phyloP scores from a whole-genome alignment of 371 early-diverging fungal genomes.

The Chytridium lagenaria region DNA sequence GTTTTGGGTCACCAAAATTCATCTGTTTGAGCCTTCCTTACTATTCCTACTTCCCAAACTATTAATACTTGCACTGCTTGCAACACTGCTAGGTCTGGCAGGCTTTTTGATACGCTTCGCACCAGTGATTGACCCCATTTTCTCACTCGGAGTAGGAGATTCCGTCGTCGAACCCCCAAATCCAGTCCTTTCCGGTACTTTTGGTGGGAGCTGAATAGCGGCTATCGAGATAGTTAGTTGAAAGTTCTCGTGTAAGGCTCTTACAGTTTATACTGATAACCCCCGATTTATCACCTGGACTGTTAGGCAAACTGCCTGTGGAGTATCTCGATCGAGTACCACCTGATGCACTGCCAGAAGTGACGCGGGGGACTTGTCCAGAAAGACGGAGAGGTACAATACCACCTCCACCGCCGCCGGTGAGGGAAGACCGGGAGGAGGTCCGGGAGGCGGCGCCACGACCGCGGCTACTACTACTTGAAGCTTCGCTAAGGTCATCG shows the following conservation, averaged over 20 bases:
- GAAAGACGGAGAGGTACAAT: neutral
- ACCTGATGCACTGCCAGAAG: neutral
- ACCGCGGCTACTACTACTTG: slow-evolving; percentile 18
- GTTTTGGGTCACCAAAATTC: too few relatives aligned
- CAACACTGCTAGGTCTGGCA: slow-evolving; percentile 49
- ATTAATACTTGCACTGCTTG: neutral
- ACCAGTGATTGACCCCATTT: slow-evolving; percentile 48
- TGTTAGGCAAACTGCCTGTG: slow-evolving; percentile 17
- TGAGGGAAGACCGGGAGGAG: slow-evolving; percentile 29
- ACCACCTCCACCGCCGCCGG: slow-evolving; percentile 22
- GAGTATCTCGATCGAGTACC: neutral
- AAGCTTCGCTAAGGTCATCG: slow-evolving; percentile 9
- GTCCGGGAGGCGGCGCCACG: slow-evolving; percentile 23
- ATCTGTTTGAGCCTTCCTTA: neutral
- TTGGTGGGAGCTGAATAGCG: slow-evolving; percentile 10
- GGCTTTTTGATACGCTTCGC: slow-evolving; percentile 42
- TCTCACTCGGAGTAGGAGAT: neutral
- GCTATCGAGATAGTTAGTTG: too few relatives aligned
- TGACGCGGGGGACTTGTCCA: neutral
- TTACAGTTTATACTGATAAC: neutral
- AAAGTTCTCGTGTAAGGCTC: too few relatives aligned
- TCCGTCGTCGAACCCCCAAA: slow-evolving; percentile 12
- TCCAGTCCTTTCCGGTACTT: neutral
- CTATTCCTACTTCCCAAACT: neutral
- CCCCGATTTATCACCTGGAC: slow-evolving; percentile 1